phyloP scores from a whole-genome alignment of 2,329 filamentous ascomycete species.

The Thelonectria olida region DNA sequence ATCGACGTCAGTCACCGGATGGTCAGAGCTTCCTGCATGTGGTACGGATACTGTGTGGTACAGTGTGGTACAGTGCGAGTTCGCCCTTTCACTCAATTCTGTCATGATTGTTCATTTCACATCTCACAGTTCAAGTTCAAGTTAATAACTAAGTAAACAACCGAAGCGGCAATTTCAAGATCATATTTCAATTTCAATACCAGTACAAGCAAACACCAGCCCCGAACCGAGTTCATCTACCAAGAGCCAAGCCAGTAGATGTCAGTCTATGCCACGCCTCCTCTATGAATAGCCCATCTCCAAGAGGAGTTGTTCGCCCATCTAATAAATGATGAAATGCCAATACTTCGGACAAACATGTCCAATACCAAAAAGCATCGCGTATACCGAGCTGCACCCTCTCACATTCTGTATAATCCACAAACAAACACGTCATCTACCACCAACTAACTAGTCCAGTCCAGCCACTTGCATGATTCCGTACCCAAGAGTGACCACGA shows the following conservation, averaged over 20 bases:
- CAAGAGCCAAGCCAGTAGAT: not conserved
- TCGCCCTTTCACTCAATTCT: conserved; percentile 17
- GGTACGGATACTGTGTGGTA: too few species aligned
- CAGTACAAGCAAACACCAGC: not conserved
- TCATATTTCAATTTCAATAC: too few species aligned
- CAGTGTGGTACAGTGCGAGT: conserved; percentile 35
- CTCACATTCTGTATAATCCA: not conserved
- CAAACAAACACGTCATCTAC: not conserved
- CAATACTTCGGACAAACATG: not conserved
- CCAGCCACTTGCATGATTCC: conserved; percentile 84
- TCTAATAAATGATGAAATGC: conserved; percentile 6
- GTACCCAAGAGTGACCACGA: conserved; percentile 91
- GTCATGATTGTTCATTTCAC: not conserved
- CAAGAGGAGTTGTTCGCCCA: not conserved
- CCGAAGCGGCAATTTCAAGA: too few species aligned
- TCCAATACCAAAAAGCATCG: too few species aligned
- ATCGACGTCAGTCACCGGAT: conserved; percentile 43
- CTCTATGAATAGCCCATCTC: conserved; percentile 25
- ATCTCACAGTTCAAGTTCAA: not conserved
- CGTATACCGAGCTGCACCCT: too few species aligned
- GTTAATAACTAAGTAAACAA: too few species aligned
- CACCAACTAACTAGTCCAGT: conserved; percentile 56
- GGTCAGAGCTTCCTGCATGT: conserved; percentile 36
- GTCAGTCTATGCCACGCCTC: conserved; percentile 28
- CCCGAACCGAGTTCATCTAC: not conserved